Evolutionary conservation across 2,329 filamentous ascomycete species (phyloP).

Genomic region (Biscogniauxia mediterranea): DNA sequence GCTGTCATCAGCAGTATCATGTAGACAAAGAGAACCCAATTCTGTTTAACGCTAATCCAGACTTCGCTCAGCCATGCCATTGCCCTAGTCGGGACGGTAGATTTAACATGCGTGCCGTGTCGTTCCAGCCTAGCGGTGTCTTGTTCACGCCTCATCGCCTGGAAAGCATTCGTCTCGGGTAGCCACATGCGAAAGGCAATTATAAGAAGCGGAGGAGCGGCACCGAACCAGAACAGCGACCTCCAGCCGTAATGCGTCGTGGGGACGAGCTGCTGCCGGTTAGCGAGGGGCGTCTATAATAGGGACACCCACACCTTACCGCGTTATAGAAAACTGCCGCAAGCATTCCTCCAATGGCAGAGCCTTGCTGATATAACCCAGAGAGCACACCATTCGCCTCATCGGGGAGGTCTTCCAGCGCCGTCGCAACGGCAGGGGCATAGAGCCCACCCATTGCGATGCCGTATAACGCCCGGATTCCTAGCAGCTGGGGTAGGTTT

Average conservation of each 20-base stretch:
- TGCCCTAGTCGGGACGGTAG: not conserved
- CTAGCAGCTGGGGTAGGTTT: slow-evolving; percentile 17
- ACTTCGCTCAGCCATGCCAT: slow-evolving; percentile 15
- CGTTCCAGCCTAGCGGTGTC: slow-evolving; percentile 2
- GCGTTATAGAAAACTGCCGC: slow-evolving; percentile 19
- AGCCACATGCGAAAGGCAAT: slow-evolving; percentile 20
- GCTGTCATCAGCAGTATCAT: slow-evolving; percentile 19
- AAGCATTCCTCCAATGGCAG: slow-evolving; percentile 11
- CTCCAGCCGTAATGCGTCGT: slow-evolving; percentile 17
- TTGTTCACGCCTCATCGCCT: slow-evolving; percentile 15
- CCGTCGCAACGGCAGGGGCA: slow-evolving; percentile 18
- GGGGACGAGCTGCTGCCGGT: slow-evolving; percentile 14
- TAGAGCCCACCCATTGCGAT: slow-evolving; percentile 21
- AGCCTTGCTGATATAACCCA: slow-evolving; percentile 15
- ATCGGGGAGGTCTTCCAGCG: slow-evolving; percentile 18
- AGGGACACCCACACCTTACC: slow-evolving; percentile 4
- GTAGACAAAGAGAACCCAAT: slow-evolving; percentile 19
- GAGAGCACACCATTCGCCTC: slow-evolving; percentile 18
- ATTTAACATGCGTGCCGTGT: not conserved
- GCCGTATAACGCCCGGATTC: slow-evolving; percentile 16
- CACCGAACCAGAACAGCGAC: slow-evolving; percentile 19
- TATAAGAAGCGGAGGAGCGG: slow-evolving; percentile 16
- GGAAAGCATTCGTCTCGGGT: slow-evolving; percentile 19
- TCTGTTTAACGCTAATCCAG: slow-evolving; percentile 8
- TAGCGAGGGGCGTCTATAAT: not conserved